These are phyloP conservation scores for Penicillium desertorum DNA, from an alignment of 495 filamentous ascomycete genomes.

Conservation along the genomic window DNA sequence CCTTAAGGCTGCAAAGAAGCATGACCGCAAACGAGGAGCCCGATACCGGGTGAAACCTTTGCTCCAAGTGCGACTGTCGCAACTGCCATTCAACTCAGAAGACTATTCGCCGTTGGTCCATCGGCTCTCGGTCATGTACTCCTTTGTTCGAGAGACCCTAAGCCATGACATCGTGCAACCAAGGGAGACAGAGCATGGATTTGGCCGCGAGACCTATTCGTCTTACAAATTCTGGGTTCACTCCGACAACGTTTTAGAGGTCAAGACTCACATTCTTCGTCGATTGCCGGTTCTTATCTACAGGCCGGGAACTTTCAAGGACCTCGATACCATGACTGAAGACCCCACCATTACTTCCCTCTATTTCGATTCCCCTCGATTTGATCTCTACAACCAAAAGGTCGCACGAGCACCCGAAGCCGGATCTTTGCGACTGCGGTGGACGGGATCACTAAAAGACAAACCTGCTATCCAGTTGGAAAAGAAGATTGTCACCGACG, in stretches of 20 bases:
- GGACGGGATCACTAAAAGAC: slow-evolving; percentile 81
- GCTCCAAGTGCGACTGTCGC: slow-evolving; percentile 81
- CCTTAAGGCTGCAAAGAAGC: slow-evolving; percentile 97
- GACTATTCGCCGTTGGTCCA: slow-evolving; percentile 88
- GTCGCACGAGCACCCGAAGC: slow-evolving; percentile 74
- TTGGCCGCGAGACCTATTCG: slow-evolving; percentile 68
- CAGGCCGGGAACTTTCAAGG: slow-evolving; percentile 77
- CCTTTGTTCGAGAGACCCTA: slow-evolving; percentile 81
- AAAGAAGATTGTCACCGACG: slow-evolving; percentile 80
- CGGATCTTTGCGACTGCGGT: slow-evolving; percentile 80
- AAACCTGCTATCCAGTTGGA: slow-evolving; percentile 80
- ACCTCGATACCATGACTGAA: slow-evolving; percentile 68
- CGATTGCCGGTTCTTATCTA: slow-evolving; percentile 89
- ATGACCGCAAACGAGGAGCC: slow-evolving; percentile 83
- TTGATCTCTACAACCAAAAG: slow-evolving; percentile 82
- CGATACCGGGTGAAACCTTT: slow-evolving; percentile 85
- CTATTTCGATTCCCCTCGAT: slow-evolving; percentile 88
- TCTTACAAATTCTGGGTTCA: slow-evolving; percentile 99
- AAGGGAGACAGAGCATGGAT: slow-evolving; percentile 40
- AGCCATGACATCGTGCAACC: slow-evolving; percentile 51
- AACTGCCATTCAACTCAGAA: slow-evolving; percentile 91
- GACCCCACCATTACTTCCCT: slow-evolving; percentile 93
- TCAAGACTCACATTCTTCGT: slow-evolving; percentile 90
- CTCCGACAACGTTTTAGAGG: slow-evolving; percentile 87
- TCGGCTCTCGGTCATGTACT: slow-evolving; percentile 89